These are phyloP conservation scores for Syzygium oleosum DNA, from an alignment of 345 rosid genomes.

Conservation along the genomic window DNA sequence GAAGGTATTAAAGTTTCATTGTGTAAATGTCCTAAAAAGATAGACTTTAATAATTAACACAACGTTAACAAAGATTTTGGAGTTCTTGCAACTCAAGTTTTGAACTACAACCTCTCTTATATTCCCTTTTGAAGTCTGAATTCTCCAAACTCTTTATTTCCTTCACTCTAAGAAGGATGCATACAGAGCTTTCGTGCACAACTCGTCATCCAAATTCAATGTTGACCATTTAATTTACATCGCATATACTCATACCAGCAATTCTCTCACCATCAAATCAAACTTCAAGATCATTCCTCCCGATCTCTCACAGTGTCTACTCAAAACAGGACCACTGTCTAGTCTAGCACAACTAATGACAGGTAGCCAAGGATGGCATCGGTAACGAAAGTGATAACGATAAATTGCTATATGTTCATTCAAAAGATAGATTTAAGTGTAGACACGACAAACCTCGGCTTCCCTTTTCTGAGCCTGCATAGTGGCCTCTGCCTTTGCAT, in stretches of 20 bases:
- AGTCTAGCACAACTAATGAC: not conserved
- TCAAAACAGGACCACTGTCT: not conserved
- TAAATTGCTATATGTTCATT: not conserved
- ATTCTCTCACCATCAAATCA: not conserved
- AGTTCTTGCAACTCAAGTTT: not conserved
- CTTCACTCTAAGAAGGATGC: not conserved
- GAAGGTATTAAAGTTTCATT: not conserved
- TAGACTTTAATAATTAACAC: not conserved
- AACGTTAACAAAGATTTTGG: not conserved
- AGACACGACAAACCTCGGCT: constrained; percentile 47
- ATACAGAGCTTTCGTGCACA: not conserved
- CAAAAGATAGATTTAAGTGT: not conserved
- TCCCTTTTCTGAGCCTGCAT: constrained; percentile 45
- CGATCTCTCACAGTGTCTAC: not conserved
- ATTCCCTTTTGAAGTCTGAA: not conserved
- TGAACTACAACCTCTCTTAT: not conserved
- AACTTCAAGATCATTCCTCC: not conserved
- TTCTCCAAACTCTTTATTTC: not conserved
- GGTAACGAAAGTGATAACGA: not conserved
- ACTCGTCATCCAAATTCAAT: not conserved
- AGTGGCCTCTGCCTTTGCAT: constrained; percentile 57
- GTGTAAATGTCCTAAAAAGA: not conserved
- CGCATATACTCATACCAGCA: not conserved
- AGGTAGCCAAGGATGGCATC: not conserved
- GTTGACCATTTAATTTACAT: not conserved